A percentile compares a stretch with the other conserved stretches of the same genome.
phyloP scores from a whole-genome alignment of 1,284 basidiomycete genomes.

The Ustilago esculenta region DNA sequence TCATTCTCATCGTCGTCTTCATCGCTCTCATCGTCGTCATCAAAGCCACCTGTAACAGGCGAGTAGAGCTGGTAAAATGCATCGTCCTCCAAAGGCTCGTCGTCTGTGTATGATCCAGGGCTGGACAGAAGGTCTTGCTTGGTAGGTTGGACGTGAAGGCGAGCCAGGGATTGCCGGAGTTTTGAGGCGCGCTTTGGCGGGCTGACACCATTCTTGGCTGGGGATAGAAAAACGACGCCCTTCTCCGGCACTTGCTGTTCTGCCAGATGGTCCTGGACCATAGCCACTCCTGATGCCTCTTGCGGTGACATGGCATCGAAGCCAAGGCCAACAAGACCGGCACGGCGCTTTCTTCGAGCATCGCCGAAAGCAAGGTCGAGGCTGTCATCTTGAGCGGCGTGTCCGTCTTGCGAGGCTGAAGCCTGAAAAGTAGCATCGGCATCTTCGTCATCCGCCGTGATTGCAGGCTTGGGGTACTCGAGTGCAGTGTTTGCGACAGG shows the following conservation, averaged over 20 bases:
- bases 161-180: conserved; percentile 4
- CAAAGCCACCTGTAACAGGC: conserved; percentile 20
- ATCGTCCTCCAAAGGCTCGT: conserved; percentile 40
- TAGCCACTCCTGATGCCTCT: neutral
- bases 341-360: conserved; percentile 17
- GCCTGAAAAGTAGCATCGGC: conserved; percentile 1
- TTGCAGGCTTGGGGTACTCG: neutral
- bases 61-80: conserved; percentile 48
- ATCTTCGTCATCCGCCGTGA: neutral
- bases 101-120: conserved; percentile 23
- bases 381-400: conserved; percentile 9
- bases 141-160: conserved; percentile 7
- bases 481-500: neutral
- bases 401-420: neutral
- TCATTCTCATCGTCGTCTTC: neutral
- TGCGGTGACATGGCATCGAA: conserved; percentile 17
- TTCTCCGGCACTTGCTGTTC: neutral
- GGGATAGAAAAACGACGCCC: neutral
- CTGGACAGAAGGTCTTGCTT: conserved; percentile 29
- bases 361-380: conserved; percentile 19
- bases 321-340: conserved; percentile 29
- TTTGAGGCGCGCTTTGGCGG: conserved; percentile 7
- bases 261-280: neutral
- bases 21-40: conserved; percentile 31
- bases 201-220: neutral